Percentiles rank a stretch among this genome's conserved stretches.
Conservation (phyloP, 257 asterid genomes). For the Solanum microdontum region DNA sequence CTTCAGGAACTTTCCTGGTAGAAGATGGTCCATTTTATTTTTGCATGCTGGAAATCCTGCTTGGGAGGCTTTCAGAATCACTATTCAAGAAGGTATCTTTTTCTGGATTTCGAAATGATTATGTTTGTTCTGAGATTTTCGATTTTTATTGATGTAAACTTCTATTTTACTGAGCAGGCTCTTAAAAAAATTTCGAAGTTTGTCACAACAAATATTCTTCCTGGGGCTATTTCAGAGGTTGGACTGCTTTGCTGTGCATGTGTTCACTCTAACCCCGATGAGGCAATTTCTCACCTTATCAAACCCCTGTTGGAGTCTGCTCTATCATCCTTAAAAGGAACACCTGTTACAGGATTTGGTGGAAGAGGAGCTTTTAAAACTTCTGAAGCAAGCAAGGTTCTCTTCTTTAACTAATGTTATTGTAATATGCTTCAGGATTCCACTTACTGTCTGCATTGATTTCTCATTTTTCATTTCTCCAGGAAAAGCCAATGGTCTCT, state of each 20-base stretch:
- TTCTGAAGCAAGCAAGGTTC: constrained; percentile 61
- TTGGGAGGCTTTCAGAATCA: constrained; percentile 82
- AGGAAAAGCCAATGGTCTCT: constrained; percentile 68
- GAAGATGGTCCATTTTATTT: constrained; percentile 94
- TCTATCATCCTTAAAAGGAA: constrained; percentile 58
- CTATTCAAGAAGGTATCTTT: constrained; percentile 79
- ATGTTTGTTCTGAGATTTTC: neutral
- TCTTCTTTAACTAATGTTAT: constrained; percentile 15
- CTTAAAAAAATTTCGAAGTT: constrained; percentile 81
- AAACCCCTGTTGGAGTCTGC: constrained; percentile 70
- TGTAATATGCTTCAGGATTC: constrained; percentile 8
- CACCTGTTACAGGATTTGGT: constrained; percentile 79
- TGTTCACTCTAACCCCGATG: constrained; percentile 84
- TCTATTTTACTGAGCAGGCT: constrained; percentile 43
- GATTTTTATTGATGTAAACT: constrained; percentile 10
- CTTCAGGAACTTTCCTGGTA: constrained; percentile 89
- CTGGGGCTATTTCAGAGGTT: constrained; percentile 98
- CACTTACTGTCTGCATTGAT: constrained; percentile 7
- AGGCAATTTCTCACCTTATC: constrained; percentile 71
- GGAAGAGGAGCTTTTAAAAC: constrained; percentile 37
- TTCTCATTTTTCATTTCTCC: constrained; percentile 14
- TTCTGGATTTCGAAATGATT: constrained; percentile 7
- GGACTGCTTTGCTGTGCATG: constrained; percentile 98
- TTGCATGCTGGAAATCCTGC: constrained; percentile 86
- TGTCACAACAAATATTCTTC: constrained; percentile 84